phyloP scores from a whole-genome alignment of 345 rosid genomes.

The Psidium friedrichsthalianum region DNA sequence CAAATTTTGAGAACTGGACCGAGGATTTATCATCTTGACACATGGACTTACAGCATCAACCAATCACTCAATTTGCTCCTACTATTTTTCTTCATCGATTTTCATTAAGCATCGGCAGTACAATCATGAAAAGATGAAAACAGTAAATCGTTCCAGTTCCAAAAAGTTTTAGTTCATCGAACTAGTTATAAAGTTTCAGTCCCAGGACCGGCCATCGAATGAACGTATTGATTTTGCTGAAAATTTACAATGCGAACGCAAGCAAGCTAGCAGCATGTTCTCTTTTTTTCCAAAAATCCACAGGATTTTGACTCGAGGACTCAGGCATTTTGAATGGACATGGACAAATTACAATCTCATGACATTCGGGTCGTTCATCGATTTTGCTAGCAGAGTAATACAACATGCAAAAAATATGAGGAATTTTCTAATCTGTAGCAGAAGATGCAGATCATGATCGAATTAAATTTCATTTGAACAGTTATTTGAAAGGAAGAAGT shows the following conservation, averaged over 20 bases:
- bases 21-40: background rate
- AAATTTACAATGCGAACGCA: background rate
- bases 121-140: background rate
- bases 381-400: background rate
- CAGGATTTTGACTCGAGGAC: background rate
- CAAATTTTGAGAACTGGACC: background rate
- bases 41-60: background rate
- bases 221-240: background rate
- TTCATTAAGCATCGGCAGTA: background rate
- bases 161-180: background rate
- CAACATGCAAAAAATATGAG: background rate
- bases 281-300: background rate
- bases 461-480: background rate
- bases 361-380: background rate
- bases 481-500: background rate
- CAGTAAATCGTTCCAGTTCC: background rate
- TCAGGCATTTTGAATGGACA: background rate
- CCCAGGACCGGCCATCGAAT: background rate
- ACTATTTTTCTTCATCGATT: background rate
- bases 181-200: background rate
- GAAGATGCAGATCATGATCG: background rate
- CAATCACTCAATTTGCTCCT: background rate
- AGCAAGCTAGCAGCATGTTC: background rate
- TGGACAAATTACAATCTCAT: background rate
- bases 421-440: background rate